These are phyloP conservation scores for Ascochyta pisi DNA, from an alignment of 2,329 filamentous ascomycete genomes.

Conservation along the genomic window DNA sequence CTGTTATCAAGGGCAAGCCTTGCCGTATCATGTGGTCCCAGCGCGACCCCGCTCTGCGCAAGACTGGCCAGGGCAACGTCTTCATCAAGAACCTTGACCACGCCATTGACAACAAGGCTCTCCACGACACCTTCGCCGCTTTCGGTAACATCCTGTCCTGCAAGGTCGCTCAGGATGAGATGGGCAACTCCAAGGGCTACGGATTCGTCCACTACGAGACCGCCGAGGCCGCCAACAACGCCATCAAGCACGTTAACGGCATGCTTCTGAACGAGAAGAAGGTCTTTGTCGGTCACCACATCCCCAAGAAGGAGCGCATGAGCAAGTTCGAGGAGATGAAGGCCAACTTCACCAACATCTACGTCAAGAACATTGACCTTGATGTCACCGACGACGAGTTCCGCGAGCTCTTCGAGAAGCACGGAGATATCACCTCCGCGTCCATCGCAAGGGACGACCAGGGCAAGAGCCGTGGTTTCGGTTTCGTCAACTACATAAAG, in stretches of 20 bases:
- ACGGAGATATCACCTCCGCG: conserved; percentile 92
- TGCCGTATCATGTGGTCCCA: conserved; percentile 99
- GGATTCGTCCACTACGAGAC: conserved; percentile 99
- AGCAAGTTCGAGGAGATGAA: conserved; percentile 99
- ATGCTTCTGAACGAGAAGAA: conserved; percentile 99
- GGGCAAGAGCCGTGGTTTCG: conserved; percentile 93
- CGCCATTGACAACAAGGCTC: conserved; percentile 99
- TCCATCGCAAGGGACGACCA: conserved; percentile 88
- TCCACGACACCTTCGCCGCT: conserved; percentile 97
- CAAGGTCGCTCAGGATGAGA: conserved; percentile 99
- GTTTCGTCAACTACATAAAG: conserved; percentile 93
- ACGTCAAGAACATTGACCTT: conserved; percentile 94
- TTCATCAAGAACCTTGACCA: conserved; percentile 99
- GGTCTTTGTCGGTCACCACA: conserved; percentile 98
- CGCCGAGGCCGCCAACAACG: conserved; percentile 92
- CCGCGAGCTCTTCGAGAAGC: conserved; percentile 89
- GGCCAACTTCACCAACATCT: conserved; percentile 99
- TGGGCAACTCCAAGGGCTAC: conserved; percentile 96
- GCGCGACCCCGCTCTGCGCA: conserved; percentile 97
- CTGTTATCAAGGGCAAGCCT: conserved; percentile 95
- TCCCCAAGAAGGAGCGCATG: conserved; percentile 99
- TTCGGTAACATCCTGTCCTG: conserved; percentile 99
- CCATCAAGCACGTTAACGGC: conserved; percentile 99
- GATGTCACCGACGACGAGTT: conserved; percentile 94
- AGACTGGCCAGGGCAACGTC: conserved; percentile 98